Evolutionary conservation across 1,284 basidiomycete genomes (phyloP).

Genomic region (Microbotryum violaceum): DNA sequence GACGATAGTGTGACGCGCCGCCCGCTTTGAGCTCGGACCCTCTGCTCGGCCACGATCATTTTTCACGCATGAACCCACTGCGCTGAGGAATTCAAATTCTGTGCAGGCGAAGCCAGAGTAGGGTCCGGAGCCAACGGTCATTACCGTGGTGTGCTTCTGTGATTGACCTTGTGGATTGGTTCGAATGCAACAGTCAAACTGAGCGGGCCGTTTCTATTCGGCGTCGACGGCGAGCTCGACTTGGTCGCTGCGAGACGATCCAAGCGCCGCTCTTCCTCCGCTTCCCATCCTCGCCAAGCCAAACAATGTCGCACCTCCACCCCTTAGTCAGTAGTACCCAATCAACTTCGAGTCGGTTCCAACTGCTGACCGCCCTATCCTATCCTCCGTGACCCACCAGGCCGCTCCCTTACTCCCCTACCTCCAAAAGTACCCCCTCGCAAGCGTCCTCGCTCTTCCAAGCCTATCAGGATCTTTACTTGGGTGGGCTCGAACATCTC

Average conservation of each 20-base stretch:
- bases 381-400: background rate
- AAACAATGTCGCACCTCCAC: conserved; percentile 15
- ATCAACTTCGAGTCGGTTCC: background rate
- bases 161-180: no score
- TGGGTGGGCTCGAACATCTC: conserved; percentile 8
- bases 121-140: no score
- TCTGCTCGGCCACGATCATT: background rate
- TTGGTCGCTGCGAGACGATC: background rate
- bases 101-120: no score
- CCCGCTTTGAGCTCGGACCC: no score
- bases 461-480: conserved; percentile 38
- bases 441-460: conserved; percentile 39
- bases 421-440: conserved; percentile 31
- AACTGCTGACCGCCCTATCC: background rate
- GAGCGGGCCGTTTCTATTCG: no score
- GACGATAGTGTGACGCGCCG: no score
- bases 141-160: no score
- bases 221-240: no score
- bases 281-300: background rate
- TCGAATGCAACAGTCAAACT: no score
- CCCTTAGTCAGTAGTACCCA: conserved; percentile 9
- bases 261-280: no score
- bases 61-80: no score
- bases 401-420: conserved; percentile 13
- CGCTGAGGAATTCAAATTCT: no score